Conservation (phyloP, 164 flowering plant species). For the Hamamelis virginiana region DNA sequence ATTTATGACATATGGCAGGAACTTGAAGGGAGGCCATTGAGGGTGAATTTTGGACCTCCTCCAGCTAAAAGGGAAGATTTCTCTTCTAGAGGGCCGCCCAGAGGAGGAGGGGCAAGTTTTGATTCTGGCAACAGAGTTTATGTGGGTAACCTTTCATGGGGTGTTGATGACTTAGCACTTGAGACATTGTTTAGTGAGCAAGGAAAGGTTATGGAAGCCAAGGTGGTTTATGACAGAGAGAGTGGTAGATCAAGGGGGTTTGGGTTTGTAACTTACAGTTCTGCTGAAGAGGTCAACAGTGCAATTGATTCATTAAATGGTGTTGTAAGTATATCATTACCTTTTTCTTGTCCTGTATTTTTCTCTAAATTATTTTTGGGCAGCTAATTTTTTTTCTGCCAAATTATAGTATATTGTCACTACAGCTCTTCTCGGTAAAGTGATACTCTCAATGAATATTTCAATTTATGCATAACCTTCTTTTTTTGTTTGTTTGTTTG, state of each 20-base stretch:
- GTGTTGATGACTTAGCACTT: constrained; percentile 75
- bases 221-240: constrained; percentile 81
- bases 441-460: no score
- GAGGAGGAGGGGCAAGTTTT: constrained; percentile 20
- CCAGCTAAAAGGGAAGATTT: constrained; percentile 33
- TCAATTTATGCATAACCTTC: no score
- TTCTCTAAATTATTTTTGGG: background rate
- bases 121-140: constrained; percentile 41
- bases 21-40: constrained; percentile 46
- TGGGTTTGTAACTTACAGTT: constrained; percentile 82
- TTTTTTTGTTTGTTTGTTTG: no score
- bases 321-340: constrained; percentile 49
- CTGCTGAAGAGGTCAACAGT: constrained; percentile 66
- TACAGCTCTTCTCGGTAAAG: no score
- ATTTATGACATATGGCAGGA: constrained; percentile 27
- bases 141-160: constrained; percentile 95
- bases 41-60: constrained; percentile 59
- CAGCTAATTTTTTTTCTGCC: no score
- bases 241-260: constrained; percentile 94
- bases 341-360: background rate
- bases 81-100: constrained; percentile 19
- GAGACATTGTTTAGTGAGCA: constrained; percentile 79
- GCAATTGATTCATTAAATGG: constrained; percentile 81
- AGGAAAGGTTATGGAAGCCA: constrained; percentile 83
- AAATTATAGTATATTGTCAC: no score